A percentile compares a stretch with the other conserved stretches of the same genome.
Evolutionary conservation across 202 grass and related monocot species (phyloP).

Genomic region (Zizania palustris): DNA sequence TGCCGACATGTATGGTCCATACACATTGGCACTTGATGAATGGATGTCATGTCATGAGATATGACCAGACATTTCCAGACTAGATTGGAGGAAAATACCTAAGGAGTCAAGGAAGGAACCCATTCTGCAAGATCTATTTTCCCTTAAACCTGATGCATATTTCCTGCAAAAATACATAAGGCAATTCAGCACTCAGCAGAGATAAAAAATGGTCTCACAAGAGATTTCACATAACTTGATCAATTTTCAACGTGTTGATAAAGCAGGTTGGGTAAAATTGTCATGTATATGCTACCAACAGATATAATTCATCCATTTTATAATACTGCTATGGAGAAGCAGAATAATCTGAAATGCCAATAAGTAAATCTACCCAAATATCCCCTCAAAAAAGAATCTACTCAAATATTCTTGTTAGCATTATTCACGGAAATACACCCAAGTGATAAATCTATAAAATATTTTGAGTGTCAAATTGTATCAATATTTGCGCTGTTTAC

Average conservation of each 20-base stretch:
- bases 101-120: conserved; percentile 73
- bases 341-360: conserved; percentile 10
- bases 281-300: conserved; percentile 6
- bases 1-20: not conserved
- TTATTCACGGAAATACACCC: conserved; percentile 5
- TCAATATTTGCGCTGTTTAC: not conserved
- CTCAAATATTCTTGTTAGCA: not conserved
- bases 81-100: conserved; percentile 45
- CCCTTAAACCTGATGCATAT: conserved; percentile 79
- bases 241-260: conserved; percentile 5
- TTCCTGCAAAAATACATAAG: conserved; percentile 56
- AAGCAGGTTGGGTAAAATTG: conserved; percentile 4
- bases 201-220: not conserved
- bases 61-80: not conserved
- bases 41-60: conserved; percentile 13
- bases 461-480: not conserved
- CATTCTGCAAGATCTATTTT: conserved; percentile 57
- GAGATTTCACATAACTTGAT: conserved; percentile 14
- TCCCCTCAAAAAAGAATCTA: not conserved
- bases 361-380: not conserved
- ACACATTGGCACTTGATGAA: conserved; percentile 9
- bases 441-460: conserved; percentile 8
- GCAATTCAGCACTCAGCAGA: not conserved
- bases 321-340: not conserved
- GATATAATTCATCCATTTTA: not conserved